Base-by-base conservation (phyloP, 1,284 basidiomycete genomes). In the Rhizoctonia solani region DNA sequence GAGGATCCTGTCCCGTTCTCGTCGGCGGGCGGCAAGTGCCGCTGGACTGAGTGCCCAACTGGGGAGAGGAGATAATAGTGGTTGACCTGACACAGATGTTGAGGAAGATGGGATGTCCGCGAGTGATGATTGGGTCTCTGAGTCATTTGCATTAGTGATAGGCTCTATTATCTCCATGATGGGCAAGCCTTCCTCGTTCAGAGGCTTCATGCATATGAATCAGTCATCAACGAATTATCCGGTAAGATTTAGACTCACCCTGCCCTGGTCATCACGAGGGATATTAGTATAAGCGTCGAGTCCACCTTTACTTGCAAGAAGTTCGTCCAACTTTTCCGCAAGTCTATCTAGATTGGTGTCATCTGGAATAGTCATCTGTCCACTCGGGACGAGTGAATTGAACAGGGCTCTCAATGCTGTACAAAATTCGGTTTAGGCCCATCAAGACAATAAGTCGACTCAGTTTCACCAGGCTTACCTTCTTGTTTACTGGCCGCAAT, bases 111-210 rank as follows among this genome's bases (percentile, higher is more conserved):
- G 8, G 71, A 67, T 8, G 34, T 27, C 47, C 2, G 25, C 32
- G 19, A 23, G 2, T 21, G 19, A 46, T 46, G n/a, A 11, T 6
- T 19, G 8, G n/a, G 21, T 19, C 44, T 6, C 44, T 19, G 44
- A 46, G 27, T 75, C 72, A 6, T 67, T n/a, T n/a, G n/a, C 42
- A 8, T 72, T 73, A 14, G 78, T 66, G 3, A 81, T 72, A 53
- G 84, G 83, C 72, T 92, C 90, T n/a, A 81, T 82, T 67, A 92
- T 87, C 37, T 91, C 89, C 71, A 91, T 79, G 69, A 92, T 87
- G 11, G 89, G 89, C 34, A 90, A 81, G 1, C 88, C 89, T 61
- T 91, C 88, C 73, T 90, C 88, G 72, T 88, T 89, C 37, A 88
- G 72, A 58, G 87, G 77, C 88, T 90, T 65, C 47, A 37, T 42